Percentiles rank a stretch among this genome's conserved stretches.
phyloP scores from a whole-genome alignment of 805 yeast species.

The Candida verbasci region DNA sequence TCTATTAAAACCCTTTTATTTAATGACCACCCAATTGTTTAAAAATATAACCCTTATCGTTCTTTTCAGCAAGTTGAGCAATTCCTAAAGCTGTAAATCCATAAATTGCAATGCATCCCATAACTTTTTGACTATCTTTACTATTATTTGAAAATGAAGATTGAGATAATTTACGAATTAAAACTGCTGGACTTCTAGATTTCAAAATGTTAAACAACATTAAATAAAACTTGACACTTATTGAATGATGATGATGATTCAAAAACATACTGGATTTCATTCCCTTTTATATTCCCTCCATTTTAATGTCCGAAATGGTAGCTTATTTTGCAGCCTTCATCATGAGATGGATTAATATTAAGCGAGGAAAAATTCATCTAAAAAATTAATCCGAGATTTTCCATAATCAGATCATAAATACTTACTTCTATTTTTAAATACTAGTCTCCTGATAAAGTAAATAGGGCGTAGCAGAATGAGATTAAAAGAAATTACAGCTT shows the following conservation, averaged over 20 bases:
- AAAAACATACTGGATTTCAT: not conserved
- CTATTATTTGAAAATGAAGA: not conserved
- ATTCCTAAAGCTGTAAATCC: slow-evolving; percentile 22
- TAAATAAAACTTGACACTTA: not conserved
- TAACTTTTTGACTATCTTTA: slow-evolving; percentile 5
- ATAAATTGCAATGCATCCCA: slow-evolving; percentile 10
- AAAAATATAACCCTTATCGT: slow-evolving; percentile 24
- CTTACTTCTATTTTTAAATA: too few species aligned
- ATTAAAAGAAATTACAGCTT: too few species aligned
- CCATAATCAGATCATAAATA: too few species aligned
- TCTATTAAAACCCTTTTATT: too few species aligned
- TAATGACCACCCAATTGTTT: slow-evolving; percentile 27
- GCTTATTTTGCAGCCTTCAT: too few species aligned
- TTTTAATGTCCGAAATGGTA: too few species aligned
- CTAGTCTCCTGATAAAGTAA: too few species aligned
- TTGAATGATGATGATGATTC: too few species aligned
- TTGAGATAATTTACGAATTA: slow-evolving; percentile 3
- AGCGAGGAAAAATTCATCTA: too few species aligned
- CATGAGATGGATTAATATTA: too few species aligned
- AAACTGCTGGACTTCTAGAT: not conserved
- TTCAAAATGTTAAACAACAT: not conserved
- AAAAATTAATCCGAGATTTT: too few species aligned
- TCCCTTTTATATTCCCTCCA: not conserved
- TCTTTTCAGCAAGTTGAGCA: slow-evolving; percentile 27
- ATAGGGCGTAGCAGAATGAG: too few species aligned